Conservation (phyloP, 495 filamentous ascomycete species). For the Tuber magnatum region DNA sequence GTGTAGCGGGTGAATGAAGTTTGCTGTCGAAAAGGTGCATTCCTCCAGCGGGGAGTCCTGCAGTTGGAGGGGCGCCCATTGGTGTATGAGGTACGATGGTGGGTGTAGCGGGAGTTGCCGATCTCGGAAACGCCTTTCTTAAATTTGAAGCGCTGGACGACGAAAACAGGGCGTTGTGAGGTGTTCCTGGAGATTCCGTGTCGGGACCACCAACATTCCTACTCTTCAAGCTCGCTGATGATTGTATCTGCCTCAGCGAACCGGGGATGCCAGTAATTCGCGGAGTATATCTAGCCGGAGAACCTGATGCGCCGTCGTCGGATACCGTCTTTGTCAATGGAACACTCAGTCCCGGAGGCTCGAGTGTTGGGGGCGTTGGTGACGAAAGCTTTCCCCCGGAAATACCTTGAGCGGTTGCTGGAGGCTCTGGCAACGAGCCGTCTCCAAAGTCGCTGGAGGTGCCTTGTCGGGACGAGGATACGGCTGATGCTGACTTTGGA, state of each 20-base stretch:
- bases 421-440: conserved; percentile 25
- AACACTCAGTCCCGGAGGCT: conserved; percentile 27
- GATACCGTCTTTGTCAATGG: conserved; percentile 25
- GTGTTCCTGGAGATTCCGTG: conserved; percentile 61
- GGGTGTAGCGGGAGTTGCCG: conserved; percentile 60
- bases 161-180: conserved; percentile 62
- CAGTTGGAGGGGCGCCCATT: conserved; percentile 37
- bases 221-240: conserved; percentile 66
- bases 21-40: conserved; percentile 78
- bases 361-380: conserved; percentile 27
- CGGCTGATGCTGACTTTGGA: conserved; percentile 36
- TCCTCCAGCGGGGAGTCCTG: conserved; percentile 55
- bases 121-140: conserved; percentile 46
- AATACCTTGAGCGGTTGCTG: conserved; percentile 24
- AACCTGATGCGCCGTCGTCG: conserved; percentile 35
- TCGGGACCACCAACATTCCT: conserved; percentile 58
- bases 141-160: conserved; percentile 44
- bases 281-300: conserved; percentile 47
- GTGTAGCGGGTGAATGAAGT: conserved; percentile 65
- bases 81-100: conserved; percentile 40
- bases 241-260: conserved; percentile 70
- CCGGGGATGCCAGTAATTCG: conserved; percentile 50
- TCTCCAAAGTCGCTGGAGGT: conserved; percentile 23
- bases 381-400: conserved; percentile 35
- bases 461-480: conserved; percentile 25